These are phyloP conservation scores for Pisolithus microcarpus DNA, from an alignment of 768 basidiomycete species.

Conservation along the genomic window DNA sequence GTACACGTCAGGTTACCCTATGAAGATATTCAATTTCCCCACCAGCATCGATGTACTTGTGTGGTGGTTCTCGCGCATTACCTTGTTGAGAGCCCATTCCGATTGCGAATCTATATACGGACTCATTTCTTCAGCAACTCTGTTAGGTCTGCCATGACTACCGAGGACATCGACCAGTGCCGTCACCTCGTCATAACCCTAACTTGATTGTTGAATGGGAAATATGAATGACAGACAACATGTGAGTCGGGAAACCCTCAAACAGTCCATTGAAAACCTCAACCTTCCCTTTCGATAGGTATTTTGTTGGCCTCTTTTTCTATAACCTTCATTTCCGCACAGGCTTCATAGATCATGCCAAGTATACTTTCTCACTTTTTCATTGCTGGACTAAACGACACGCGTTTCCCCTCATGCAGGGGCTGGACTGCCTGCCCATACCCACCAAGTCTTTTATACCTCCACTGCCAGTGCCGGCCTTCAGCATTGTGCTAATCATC, in stretches of 20 bases:
- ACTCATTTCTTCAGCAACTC: neutral
- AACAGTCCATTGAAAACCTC: neutral
- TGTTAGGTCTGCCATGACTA: neutral
- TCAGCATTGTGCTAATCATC: conserved; percentile 28
- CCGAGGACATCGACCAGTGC: too few species aligned
- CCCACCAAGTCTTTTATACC: conserved; percentile 29
- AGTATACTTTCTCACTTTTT: neutral
- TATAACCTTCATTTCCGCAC: conserved; percentile 13
- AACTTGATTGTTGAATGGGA: conserved; percentile 26
- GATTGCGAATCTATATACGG: neutral
- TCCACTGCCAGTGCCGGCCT: conserved; percentile 30
- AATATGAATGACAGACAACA: conserved; percentile 28
- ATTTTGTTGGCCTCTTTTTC: conserved; percentile 23
- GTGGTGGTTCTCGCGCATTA: conserved; percentile 13
- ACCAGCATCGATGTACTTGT: conserved; percentile 23
- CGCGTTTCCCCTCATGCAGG: neutral
- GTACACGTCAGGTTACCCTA: conserved; percentile 9
- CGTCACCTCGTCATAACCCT: neutral
- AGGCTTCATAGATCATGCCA: neutral
- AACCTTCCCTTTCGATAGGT: conserved; percentile 7
- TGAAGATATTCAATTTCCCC: conserved; percentile 24
- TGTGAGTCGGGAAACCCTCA: conserved; percentile 15
- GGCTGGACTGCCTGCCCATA: conserved; percentile 16
- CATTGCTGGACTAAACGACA: neutral
- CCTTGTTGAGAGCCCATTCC: neutral